A percentile compares a stretch with the other conserved stretches of the same genome.
Evolutionary conservation across 2,329 filamentous ascomycete genomes (phyloP).

Genomic region (Diaporthe vexans): DNA sequence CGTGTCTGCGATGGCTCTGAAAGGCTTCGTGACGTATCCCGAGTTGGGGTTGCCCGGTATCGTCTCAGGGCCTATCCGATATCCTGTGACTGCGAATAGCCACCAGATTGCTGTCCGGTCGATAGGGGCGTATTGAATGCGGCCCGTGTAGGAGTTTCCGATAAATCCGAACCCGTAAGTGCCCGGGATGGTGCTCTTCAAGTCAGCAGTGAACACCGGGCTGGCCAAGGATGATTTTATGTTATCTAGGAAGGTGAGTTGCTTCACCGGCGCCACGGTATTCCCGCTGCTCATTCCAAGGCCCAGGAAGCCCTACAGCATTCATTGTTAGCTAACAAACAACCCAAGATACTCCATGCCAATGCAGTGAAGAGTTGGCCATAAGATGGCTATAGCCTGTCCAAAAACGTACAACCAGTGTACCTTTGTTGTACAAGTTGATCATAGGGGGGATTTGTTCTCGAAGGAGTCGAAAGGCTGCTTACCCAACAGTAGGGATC

Average conservation of each 20-base stretch:
- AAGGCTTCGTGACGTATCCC: conserved; percentile 48
- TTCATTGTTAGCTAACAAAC: too few species aligned
- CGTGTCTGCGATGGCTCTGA: conserved; percentile 55
- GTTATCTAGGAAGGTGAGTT: conserved; percentile 55
- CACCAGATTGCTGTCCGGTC: conserved; percentile 67
- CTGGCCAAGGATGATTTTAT: conserved; percentile 48
- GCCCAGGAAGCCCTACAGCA: conserved; percentile 45
- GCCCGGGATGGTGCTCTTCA: conserved; percentile 53
- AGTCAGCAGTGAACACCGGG: conserved; percentile 69
- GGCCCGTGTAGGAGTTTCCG: conserved; percentile 65
- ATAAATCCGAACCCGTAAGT: conserved; percentile 71
- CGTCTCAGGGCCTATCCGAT: conserved; percentile 54
- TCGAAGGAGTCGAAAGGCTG: too few species aligned
- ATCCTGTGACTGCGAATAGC: conserved; percentile 66
- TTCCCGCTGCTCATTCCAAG: conserved; percentile 51
- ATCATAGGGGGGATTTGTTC: too few species aligned
- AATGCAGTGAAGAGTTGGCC: too few species aligned
- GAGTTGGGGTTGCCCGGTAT: conserved; percentile 11
- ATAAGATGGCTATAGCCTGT: too few species aligned
- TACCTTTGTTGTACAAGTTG: too few species aligned
- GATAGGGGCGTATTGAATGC: conserved; percentile 65
- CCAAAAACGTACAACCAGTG: too few species aligned
- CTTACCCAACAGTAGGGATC: conserved; percentile 43
- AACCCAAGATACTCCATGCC: too few species aligned
- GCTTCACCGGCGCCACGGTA: conserved; percentile 46